phyloP scores from a whole-genome alignment of 148 eudicot genomes.

The Polygonum aviculare region DNA sequence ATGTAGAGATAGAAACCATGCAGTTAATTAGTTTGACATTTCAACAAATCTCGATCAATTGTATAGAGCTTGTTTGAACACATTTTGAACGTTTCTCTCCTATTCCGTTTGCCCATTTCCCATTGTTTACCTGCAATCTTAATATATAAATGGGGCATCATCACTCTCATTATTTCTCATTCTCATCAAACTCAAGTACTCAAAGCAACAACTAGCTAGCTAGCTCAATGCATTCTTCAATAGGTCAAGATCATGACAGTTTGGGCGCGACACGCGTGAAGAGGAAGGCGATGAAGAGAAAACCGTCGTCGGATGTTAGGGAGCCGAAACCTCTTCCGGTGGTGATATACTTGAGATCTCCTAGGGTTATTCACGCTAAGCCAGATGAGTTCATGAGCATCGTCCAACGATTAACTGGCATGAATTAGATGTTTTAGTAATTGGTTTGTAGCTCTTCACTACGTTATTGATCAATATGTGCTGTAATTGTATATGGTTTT shows the following conservation, averaged over 20 bases:
- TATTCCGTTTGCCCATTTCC: neutral
- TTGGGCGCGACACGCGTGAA: neutral
- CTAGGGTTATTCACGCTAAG: neutral
- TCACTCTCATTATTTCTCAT: too few relatives aligned
- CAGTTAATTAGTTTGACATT: neutral
- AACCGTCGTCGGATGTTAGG: neutral
- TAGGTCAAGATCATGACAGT: neutral
- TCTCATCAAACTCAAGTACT: neutral
- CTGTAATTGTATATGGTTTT: too few relatives aligned
- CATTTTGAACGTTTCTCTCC: neutral
- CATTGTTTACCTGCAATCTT: neutral
- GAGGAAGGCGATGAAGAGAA: neutral
- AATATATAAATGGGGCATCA: neutral
- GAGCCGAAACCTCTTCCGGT: neutral
- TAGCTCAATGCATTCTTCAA: neutral
- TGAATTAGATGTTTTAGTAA: neutral
- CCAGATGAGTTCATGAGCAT: neutral
- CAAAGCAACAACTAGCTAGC: neutral
- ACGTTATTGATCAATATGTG: too few relatives aligned
- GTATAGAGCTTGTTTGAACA: neutral
- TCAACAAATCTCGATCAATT: neutral
- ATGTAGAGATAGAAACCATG: too few relatives aligned
- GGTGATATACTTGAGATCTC: neutral
- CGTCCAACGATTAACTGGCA: neutral
- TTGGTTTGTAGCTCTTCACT: neutral